Evolutionary conservation across 768 basidiomycete species (phyloP).

Genomic region (Mycena crocata): DNA sequence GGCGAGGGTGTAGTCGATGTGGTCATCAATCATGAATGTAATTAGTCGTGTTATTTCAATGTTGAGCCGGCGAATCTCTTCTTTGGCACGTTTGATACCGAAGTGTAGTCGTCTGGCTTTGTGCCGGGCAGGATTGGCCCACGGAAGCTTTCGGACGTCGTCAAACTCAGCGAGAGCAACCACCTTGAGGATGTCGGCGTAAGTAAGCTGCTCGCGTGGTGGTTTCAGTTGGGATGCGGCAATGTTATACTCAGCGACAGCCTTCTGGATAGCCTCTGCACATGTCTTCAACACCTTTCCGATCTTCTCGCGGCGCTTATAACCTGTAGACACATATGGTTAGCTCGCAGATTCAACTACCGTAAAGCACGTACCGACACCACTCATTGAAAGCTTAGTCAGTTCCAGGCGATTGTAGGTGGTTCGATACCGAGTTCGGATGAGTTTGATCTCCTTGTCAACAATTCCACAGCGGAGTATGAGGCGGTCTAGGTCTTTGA

Average conservation of each 20-base stretch:
- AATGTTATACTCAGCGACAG: not conserved
- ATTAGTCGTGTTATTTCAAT: slow-evolving; percentile 45
- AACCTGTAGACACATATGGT: not conserved
- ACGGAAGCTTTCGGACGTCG: slow-evolving; percentile 41
- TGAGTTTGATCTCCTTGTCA: not conserved
- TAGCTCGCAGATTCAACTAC: not conserved
- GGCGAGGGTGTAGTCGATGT: not conserved
- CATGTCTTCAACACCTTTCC: not conserved
- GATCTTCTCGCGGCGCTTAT: slow-evolving; percentile 15
- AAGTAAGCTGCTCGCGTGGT: not conserved
- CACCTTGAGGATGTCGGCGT: slow-evolving; percentile 16
- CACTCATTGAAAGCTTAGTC: slow-evolving; percentile 6
- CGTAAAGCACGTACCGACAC: not conserved
- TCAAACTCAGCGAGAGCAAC: slow-evolving; percentile 45
- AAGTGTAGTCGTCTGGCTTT: slow-evolving; percentile 41
- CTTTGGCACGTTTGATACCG: slow-evolving; percentile 38
- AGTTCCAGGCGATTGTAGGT: not conserved
- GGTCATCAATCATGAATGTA: slow-evolving; percentile 42
- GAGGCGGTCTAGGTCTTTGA: not conserved
- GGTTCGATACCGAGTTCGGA: not conserved
- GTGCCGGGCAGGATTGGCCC: slow-evolving; percentile 41
- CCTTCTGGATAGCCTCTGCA: slow-evolving; percentile 2
- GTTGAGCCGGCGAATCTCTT: slow-evolving; percentile 46
- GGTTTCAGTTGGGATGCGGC: not conserved
- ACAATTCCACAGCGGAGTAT: not conserved